Conservation (phyloP, 2,329 filamentous ascomycete genomes). For the Fusarium sp. region DNA sequence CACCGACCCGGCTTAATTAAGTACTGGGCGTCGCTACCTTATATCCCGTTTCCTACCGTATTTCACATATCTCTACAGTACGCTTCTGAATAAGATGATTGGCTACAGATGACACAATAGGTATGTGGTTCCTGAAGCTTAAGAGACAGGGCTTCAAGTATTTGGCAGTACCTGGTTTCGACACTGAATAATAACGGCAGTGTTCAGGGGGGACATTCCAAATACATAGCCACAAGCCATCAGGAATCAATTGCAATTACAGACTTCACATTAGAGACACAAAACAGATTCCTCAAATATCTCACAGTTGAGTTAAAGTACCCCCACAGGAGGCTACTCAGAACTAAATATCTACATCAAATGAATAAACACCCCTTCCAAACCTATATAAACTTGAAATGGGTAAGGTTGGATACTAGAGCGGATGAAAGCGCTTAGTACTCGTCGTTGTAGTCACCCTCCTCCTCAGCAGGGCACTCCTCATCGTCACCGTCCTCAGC, state of each 20-base stretch:
- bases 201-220: no score
- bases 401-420: not conserved
- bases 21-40: no score
- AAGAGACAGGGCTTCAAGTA: no score
- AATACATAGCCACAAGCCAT: no score
- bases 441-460: conserved; percentile 20
- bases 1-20: no score
- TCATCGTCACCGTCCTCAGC: conserved; percentile 29
- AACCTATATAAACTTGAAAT: not conserved
- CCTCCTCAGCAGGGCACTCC: conserved; percentile 36
- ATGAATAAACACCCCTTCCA: conserved; percentile 7
- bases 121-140: no score
- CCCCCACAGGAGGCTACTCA: conserved; percentile 45
- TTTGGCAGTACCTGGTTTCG: no score
- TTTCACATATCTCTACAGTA: no score
- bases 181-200: no score
- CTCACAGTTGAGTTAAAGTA: conserved; percentile 45
- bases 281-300: conserved; percentile 38
- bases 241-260: not conserved
- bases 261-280: not conserved
- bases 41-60: no score
- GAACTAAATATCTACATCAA: conserved; percentile 46
- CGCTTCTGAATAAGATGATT: no score
- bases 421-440: not conserved
- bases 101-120: no score